Evolutionary conservation across 2,329 filamentous ascomycete genomes (phyloP), one percentile per base, ranked within the genome.

Genomic region (Cladophialophora chaetospira): DNA sequence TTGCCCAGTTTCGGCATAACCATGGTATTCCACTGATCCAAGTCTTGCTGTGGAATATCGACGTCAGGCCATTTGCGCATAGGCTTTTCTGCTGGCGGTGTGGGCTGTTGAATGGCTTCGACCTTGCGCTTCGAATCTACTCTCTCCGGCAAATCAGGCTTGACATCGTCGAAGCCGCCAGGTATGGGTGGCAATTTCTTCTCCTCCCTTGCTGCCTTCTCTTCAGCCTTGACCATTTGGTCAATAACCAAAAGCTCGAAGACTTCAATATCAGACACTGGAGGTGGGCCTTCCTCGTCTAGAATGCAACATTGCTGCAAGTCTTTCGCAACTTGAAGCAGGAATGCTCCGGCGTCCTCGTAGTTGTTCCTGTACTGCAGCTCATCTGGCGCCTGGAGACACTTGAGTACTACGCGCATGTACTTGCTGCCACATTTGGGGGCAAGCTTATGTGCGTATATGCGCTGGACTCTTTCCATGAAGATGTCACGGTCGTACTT

Each of bases 361-460:
- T 61, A 62, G 38, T 64, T 60, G 47, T 62, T 55, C 48, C 53
- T 57, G 48, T 57, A 64, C 26, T 60, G 52, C 48, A 66, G 47
- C 38, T 63, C 63, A 11, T 57, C 82, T 2, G 82, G 82, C 8
- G 82, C 79, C 66, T 79, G 77, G 42, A 87, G 75, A 65, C 83
- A 87, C 43, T 82, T 77, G 62, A 84, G 80, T 9, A 87, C 84
- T 3, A 81, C 79, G 60, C 82, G 79, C 73, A 85, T 81, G 66
- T 85, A 87, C 2, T 81, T 77, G 33, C 76, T 82, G n/a, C 84
- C 84, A 66, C 83, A 86, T 68, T 84, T 86, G 0, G 81, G 79
- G 2, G 79, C 82, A 28, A 87, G 71, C 60, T 83, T 84, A 29
- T 82, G 79, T 40, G 84, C 78, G 65, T 84, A 87, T 1, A 85